Base-by-base conservation (phyloP, 2,329 filamentous ascomycete genomes). In the Microsporum canis region DNA sequence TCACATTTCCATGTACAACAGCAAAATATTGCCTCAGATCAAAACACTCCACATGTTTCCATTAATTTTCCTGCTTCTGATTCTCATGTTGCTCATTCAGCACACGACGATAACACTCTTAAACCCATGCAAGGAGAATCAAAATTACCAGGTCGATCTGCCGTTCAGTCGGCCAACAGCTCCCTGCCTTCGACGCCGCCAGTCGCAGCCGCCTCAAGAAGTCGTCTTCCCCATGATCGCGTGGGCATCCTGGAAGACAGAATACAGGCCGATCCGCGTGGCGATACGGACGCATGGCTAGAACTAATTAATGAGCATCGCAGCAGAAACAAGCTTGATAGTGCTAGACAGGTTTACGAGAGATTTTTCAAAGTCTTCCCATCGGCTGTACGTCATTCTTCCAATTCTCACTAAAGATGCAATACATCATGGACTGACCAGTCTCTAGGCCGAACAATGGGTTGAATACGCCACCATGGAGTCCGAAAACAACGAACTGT, bases 251-350 rank as follows among this genome's bases (percentile, higher is more conserved):
- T 97, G 70, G 92, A 99, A 78, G 89, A 94, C 72, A 86, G 92
- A 70, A 88, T 97, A 72, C 87, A 88, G 71, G 89, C 96, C 70
- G 94, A 99, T 71, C 89, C 92, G 14, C 88, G 90, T 68, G 94
- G 92, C 70, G 91, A 96, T 68, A 84, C 94, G 74, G 88, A 94
- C 72, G 90, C 92, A 36, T 99, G 94, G 94, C 78, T 95, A 68
- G 83, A 84, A 66, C 80, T 99, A 71, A 92, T 99, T 71, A 83
- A 84, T 66, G 90, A 96, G 71, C 84, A 96, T 73, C 87, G 87
- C 67, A 86, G 84, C 69, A 88, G 88, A 68, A 88, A 88, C 75
- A 89, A 91, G 73, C 77, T 91, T 64, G 89, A 95, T 63, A 88
- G 92, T 68, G 84, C 88, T 33, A 85, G 92, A 65, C 83, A 81